Evolutionary conservation across 371 early-diverging fungal genomes (phyloP), one percentile per base, ranked within the genome.

Genomic region (Chytridiales sp.): DNA sequence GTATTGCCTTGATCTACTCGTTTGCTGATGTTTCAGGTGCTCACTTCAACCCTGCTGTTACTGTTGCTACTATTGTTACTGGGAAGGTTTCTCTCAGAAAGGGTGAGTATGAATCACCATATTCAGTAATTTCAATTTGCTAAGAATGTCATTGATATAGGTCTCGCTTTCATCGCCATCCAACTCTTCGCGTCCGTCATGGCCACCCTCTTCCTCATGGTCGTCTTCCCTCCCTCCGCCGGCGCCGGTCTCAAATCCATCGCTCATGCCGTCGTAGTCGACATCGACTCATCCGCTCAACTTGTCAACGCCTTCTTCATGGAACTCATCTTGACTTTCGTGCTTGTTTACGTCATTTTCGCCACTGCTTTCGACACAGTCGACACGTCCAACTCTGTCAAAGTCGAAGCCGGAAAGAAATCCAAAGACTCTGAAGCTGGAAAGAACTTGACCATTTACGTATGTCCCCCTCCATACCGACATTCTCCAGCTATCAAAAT

Each of bases 341-440:
- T 87, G 42, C 69, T 89, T n/a, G 85, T 85, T 22, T 87, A 85
- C 65, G 84, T 87, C 46, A 87, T 83, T 43, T 89, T 89, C 67
- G 85, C 86, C 24, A 82, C 83, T 19, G 89, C 87, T 21, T 82
- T 87, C 49, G 87, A 89, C 68, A 82, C n/a, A n/a, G 78, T 81
- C 53, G 82, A 86, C 54, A 82, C 78, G 39, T 61, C 70, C 50
- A 76, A 76, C 59, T 70, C 61, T 17, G 76, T 83, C 54, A 74
- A 81, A 42, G 70, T 76, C 8, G 51, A 65, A 39, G 57, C 30
- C 32, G 53, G 38, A 34, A 63, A 51, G 17, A 36, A 8, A 21
- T 34, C 32, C 49, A 57, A 66, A 46, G 65, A 72, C 64, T 34
- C 30, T 8, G 36, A 40, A 32, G 72, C 63, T 21, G 81, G 79